Conservation (phyloP, 371 early-diverging fungal genomes). For the Dentiscutata heterogama region DNA sequence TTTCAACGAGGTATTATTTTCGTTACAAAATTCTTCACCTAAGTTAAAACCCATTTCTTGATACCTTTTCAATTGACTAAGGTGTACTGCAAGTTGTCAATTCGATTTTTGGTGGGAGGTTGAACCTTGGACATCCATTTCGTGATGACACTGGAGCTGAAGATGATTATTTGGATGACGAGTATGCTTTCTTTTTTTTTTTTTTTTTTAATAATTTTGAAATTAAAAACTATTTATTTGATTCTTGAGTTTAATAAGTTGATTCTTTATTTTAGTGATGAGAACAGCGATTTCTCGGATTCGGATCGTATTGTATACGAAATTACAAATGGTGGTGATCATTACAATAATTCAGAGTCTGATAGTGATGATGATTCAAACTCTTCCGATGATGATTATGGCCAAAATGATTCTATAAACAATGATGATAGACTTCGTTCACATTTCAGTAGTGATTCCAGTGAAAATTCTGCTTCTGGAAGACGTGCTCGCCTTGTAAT, state of each 20-base stretch:
- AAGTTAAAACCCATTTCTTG: no score
- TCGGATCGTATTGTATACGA: background rate
- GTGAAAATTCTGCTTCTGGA: background rate
- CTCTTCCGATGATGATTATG: background rate
- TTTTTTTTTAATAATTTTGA: background rate
- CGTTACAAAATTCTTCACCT: no score
- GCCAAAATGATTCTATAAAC: background rate
- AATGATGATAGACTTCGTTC: no score
- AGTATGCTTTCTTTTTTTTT: background rate
- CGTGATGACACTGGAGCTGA: constrained; percentile 27
- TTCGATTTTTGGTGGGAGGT: constrained; percentile 30
- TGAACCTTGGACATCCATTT: constrained; percentile 37
- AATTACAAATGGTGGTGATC: background rate
- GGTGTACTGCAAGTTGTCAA: constrained; percentile 32
- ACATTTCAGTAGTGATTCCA: background rate
- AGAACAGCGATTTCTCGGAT: background rate
- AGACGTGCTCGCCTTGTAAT: background rate
- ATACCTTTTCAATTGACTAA: background rate
- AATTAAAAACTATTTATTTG: background rate
- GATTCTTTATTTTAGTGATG: background rate
- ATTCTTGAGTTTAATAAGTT: background rate
- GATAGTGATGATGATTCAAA: constrained; percentile 5
- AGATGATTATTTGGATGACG: constrained; percentile 32
- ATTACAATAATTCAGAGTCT: background rate
- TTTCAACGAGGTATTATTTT: constrained; percentile 32